A percentile compares a stretch with the other conserved stretches of the same genome.
Evolutionary conservation across 2,329 filamentous ascomycete genomes (phyloP).

Genomic region (Pleurostoma richardsiae): DNA sequence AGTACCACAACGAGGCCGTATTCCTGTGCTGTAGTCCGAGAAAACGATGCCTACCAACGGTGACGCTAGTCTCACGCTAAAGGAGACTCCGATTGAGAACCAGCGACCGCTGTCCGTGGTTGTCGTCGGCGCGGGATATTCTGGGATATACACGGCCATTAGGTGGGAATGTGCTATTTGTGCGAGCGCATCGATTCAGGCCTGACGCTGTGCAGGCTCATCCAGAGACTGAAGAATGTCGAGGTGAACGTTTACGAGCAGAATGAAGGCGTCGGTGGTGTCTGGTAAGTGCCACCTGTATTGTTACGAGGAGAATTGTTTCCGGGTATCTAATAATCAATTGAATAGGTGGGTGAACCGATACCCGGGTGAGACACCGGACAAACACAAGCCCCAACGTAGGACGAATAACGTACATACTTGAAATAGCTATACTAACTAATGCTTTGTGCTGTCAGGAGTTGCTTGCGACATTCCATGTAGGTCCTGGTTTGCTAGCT

Average conservation of each 20-base stretch:
- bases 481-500: too few relatives aligned
- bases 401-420: too few relatives aligned
- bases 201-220: slow-evolving; percentile 16
- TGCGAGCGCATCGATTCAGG: not conserved
- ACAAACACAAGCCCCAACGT: too few relatives aligned
- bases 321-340: not conserved
- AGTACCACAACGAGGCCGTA: too few relatives aligned
- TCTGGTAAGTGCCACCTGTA: slow-evolving; percentile 25
- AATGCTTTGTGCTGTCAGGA: too few relatives aligned
- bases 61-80: slow-evolving; percentile 14
- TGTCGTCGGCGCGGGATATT: slow-evolving; percentile 11
- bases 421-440: too few relatives aligned
- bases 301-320: not conserved
- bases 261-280: slow-evolving; percentile 24
- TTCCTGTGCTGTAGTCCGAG: too few relatives aligned
- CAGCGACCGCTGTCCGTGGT: slow-evolving; percentile 22
- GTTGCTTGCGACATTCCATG: slow-evolving; percentile 30
- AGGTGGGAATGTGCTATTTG: slow-evolving; percentile 8
- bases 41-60: slow-evolving; percentile 1
- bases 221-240: slow-evolving; percentile 24
- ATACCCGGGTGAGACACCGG: slow-evolving; percentile 21
- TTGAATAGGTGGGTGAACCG: slow-evolving; percentile 21
- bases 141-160: slow-evolving; percentile 17
- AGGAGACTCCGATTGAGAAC: slow-evolving; percentile 23
- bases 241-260: slow-evolving; percentile 28